These are phyloP conservation scores for Fusarium neocosmosporiellum DNA, from an alignment of 2,329 filamentous ascomycete species.

Conservation along the genomic window DNA sequence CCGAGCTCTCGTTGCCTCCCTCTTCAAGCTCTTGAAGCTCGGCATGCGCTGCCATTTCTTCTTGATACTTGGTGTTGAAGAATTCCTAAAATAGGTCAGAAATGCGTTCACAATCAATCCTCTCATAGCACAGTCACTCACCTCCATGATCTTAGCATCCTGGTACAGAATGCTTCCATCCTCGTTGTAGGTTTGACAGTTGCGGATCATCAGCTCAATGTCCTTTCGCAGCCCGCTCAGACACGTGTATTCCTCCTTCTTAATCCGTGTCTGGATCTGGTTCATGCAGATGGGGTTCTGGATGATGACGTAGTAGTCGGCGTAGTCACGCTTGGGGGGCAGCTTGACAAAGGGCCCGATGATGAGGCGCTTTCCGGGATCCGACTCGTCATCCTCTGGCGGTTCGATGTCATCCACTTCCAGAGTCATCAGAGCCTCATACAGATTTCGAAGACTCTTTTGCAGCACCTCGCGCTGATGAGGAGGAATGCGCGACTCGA, in stretches of 20 bases:
- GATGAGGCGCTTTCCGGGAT: slow-evolving; percentile 77
- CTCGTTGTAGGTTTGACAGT: slow-evolving; percentile 96
- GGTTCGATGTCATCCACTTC: slow-evolving; percentile 80
- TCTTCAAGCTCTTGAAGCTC: slow-evolving; percentile 68
- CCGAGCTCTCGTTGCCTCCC: slow-evolving; percentile 51
- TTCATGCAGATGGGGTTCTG: slow-evolving; percentile 95
- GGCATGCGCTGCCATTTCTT: slow-evolving; percentile 64
- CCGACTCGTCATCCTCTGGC: slow-evolving; percentile 67
- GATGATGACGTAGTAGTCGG: slow-evolving; percentile 96
- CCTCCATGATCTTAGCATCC: slow-evolving; percentile 93
- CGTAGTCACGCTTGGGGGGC: slow-evolving; percentile 88
- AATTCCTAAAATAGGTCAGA: slow-evolving; percentile 63
- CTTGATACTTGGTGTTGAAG: slow-evolving; percentile 65
- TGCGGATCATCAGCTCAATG: slow-evolving; percentile 85
- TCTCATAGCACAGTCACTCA: slow-evolving; percentile 51
- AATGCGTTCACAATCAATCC: neutral
- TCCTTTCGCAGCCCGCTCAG: slow-evolving; percentile 85
- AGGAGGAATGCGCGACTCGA: slow-evolving; percentile 65
- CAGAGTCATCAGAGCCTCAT: slow-evolving; percentile 83
- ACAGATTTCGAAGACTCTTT: slow-evolving; percentile 79
- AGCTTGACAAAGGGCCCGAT: slow-evolving; percentile 95
- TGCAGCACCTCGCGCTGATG: slow-evolving; percentile 83
- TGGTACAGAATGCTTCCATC: slow-evolving; percentile 91
- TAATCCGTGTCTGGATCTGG: slow-evolving; percentile 93
- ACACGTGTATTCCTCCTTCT: slow-evolving; percentile 90